Base-by-base conservation (phyloP, 176 grass and related monocot species). In the Coix lacrymajobi region DNA sequence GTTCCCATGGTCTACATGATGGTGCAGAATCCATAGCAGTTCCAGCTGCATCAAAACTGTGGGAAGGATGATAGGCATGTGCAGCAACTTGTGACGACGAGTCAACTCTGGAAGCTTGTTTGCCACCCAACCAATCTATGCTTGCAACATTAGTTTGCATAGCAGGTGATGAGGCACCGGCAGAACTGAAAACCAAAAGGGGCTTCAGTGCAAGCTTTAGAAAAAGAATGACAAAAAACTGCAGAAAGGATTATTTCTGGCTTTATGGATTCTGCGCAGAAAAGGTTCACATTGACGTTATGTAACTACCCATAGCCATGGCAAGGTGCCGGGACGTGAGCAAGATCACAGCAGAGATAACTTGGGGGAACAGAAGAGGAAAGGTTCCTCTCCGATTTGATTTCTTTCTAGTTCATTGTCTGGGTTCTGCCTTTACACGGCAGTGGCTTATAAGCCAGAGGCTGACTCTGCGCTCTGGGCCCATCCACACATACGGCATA, bases 1-100 rank as follows among this genome's bases (percentile, higher is more conserved):
- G 87, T 77, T 98, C 96, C 96, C 96, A 98, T 52, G 96, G 91
- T 82, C 96, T 86, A 72, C 96, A 98, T 46, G 91, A 90, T 62
- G 91, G 85, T 69, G 87, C 82, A 67, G 86, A 91, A 65, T 91
- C 88, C 81, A 82, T 43, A 41, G 77, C 86, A 85, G 85, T 89
- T 73, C 88, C 88, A 71, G 31, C 89, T 82, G 89, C 90, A 91
- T 95, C 92, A 26, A 88, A 92, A 88, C 93, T 95, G 65, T 90
- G 72, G 51, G 91, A 91, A 87, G 93, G 86, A 10, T 75, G 89
- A 73, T 72, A 83, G 37, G 88, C 74, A 70, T 87, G 88, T 19
- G 86, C 80, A 85, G 78, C 87, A 88, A 86, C 62, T 67, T 89
- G 75, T 66, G 90, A 89, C 31, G 86, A 77, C 25, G 86, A 91